Evolutionary conservation across 768 basidiomycete species (phyloP).

Genomic region (Hygrophoropsis aurantiaca): DNA sequence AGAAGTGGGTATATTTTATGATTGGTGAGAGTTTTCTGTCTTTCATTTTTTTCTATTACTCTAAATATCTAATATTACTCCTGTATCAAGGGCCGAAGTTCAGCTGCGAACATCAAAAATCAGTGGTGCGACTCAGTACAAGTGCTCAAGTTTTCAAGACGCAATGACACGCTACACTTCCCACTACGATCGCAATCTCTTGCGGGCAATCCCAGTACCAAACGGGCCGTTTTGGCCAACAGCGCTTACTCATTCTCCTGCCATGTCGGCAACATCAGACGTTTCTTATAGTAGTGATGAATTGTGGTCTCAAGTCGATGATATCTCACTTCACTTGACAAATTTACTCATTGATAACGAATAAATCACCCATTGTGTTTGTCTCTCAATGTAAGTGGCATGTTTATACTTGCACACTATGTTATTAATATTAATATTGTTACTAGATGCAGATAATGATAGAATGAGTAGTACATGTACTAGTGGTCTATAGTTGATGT

Average conservation of each 20-base stretch:
- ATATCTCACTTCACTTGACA: not conserved
- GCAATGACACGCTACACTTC: not conserved
- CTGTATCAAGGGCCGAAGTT: not conserved
- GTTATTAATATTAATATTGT: no score
- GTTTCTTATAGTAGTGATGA: not conserved
- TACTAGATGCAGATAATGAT: no score
- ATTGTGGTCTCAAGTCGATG: slow-evolving; percentile 1
- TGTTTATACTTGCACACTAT: no score
- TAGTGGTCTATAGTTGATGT: no score
- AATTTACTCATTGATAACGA: no score
- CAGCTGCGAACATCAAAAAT: not conserved
- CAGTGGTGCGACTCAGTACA: not conserved
- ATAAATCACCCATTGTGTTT: no score
- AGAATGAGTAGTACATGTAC: no score
- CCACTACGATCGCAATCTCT: not conserved
- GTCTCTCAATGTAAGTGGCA: no score
- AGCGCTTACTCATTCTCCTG: no score
- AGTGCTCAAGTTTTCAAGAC: not conserved
- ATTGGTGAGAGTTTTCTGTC: not conserved
- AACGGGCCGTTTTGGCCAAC: not conserved
- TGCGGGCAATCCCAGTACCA: not conserved
- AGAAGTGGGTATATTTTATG: not conserved
- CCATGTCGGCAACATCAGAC: no score
- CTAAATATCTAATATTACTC: no score
- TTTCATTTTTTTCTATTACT: no score